Evolutionary conservation across 129 eudicot genomes (phyloP).

Genomic region (Flaveria robusta): DNA sequence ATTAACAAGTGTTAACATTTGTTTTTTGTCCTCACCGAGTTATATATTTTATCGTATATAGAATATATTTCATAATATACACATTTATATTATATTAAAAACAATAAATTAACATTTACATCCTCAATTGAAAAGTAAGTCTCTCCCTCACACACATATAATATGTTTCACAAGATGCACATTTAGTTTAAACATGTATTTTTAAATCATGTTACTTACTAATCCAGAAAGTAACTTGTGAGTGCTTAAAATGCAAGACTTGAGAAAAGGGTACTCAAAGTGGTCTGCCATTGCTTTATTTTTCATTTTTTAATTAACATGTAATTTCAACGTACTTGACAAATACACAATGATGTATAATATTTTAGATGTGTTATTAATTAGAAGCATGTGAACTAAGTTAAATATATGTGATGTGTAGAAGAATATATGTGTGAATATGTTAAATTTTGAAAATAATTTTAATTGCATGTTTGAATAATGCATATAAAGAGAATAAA

Average conservation of each 20-base stretch:
- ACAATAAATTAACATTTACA: not conserved
- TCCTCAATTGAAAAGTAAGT: slow-evolving; percentile 17
- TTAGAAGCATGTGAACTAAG: not conserved
- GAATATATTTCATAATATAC: not conserved
- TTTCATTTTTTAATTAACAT: slow-evolving; percentile 22
- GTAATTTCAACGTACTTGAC: slow-evolving; percentile 23
- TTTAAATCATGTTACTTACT: not conserved
- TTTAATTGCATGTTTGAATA: not conserved
- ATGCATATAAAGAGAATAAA: not conserved
- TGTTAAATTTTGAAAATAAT: not conserved
- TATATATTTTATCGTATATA: not conserved
- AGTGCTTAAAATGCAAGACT: slow-evolving; percentile 45
- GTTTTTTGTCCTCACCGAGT: no score
- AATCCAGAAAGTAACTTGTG: slow-evolving; percentile 17
- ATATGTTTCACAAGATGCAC: not conserved
- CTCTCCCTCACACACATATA: not conserved
- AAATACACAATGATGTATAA: slow-evolving; percentile 16
- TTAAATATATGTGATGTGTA: not conserved
- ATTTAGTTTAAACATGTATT: not conserved
- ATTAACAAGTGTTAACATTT: no score
- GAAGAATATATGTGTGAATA: not conserved
- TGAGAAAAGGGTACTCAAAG: slow-evolving; percentile 43
- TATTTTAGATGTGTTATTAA: slow-evolving; percentile 5
- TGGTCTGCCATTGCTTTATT: slow-evolving; percentile 43
- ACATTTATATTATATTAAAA: not conserved